Percentiles rank a stretch among this genome's conserved stretches.
Conservation (phyloP, 305 asterid genomes). For the Withania somnifera region DNA sequence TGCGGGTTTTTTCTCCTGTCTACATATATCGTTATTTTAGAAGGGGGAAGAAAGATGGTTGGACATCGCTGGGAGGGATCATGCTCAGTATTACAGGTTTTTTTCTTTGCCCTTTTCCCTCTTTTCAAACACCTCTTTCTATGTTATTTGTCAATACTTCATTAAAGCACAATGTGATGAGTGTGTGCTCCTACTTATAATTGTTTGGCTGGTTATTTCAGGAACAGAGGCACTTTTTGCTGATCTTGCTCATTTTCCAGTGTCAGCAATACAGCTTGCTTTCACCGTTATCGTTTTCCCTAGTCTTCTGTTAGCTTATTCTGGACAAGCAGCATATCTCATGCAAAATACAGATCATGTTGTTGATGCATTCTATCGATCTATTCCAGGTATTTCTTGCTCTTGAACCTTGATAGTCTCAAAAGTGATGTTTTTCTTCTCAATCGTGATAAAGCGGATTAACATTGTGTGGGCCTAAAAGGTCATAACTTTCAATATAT, state of each 20-base stretch:
- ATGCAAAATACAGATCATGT: slow-evolving; percentile 60
- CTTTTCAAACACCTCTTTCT: neutral
- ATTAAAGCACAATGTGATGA: neutral
- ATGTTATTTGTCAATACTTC: neutral
- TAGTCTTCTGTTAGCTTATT: slow-evolving; percentile 89
- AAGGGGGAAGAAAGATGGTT: slow-evolving; percentile 48
- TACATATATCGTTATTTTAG: slow-evolving; percentile 67
- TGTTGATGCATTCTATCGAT: slow-evolving; percentile 79
- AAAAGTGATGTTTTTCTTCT: neutral
- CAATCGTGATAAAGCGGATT: neutral
- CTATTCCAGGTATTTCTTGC: slow-evolving; percentile 72
- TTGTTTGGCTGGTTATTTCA: slow-evolving; percentile 25
- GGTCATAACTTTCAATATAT: neutral
- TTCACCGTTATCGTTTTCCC: slow-evolving; percentile 84
- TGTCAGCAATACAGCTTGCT: slow-evolving; percentile 87
- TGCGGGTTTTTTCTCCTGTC: slow-evolving; percentile 78
- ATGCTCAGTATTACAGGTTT: slow-evolving; percentile 98
- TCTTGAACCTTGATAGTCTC: neutral
- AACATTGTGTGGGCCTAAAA: neutral
- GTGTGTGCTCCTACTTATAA: slow-evolving; percentile 1
- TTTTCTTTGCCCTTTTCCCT: neutral
- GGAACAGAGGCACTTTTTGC: slow-evolving; percentile 99
- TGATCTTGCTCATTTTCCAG: slow-evolving; percentile 92
- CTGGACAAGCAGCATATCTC: slow-evolving; percentile 98
- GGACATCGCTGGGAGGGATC: slow-evolving; percentile 95